Evolutionary conservation across 495 filamentous ascomycete genomes (phyloP), one percentile per base, ranked within the genome.

Genomic region (Tuber magnatum): DNA sequence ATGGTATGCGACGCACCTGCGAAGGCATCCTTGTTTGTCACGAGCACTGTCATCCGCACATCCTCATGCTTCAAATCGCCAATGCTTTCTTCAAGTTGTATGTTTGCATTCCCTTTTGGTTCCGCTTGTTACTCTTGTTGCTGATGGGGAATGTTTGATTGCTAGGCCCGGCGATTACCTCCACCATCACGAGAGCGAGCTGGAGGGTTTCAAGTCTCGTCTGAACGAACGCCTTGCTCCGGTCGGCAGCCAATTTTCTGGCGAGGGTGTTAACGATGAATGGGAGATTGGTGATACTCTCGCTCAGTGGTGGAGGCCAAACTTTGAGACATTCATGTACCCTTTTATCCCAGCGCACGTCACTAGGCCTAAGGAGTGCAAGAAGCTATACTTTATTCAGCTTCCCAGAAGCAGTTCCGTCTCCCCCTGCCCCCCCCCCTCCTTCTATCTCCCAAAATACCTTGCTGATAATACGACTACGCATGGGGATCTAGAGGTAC

Each of bases 321-420:
- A 97, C 85, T 97, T 98, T 82, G 95, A 99, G 86, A 99, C 95
- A 1, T 98, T 97, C 86, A 97, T 97, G 95, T 99, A 99, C 84
- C 95, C 95, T 0, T 99, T 97, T 84, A 90, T 97, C 68, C 95
- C 95, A 10, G 92, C 93, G 28, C 95, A 99, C 84, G 92, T 97
- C 74, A 97, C 95, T 14, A 88, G 96, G 65, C 95, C 95, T 28
- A 99, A 97, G 87, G 95, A 99, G 87, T 97, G 94, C 86, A 99
- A 99, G 87, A 99, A 99, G 88, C 86, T 97, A 70, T 99, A 97
- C 83, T 92, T 98, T 73, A 97, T 99, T 71, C 92, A 97, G 84
- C 85, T 99, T 32, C 95, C 95, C 0, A 88, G 92, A 83, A 93
- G 91, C 76, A 98, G 94, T 97, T 87, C 42, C 28, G 56, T 65